Evolutionary conservation across 257 asterid genomes (phyloP).

Genomic region (Perilla frutescens): DNA sequence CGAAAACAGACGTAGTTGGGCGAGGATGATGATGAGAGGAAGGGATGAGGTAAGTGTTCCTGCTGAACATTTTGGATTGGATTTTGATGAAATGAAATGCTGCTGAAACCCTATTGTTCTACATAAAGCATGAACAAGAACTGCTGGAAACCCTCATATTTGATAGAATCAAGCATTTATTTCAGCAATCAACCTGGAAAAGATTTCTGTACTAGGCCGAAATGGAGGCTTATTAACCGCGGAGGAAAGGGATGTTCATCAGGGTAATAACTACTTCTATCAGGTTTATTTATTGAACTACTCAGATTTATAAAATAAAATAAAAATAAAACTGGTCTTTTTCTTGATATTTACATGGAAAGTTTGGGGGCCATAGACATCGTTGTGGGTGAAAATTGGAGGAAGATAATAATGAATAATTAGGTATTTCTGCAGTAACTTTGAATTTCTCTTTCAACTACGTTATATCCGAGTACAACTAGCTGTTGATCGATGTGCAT

Average conservation of each 20-base stretch:
- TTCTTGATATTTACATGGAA: slow-evolving; percentile 29
- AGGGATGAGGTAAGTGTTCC: slow-evolving; percentile 52
- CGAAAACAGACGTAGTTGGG: slow-evolving; percentile 17
- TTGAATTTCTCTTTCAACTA: neutral
- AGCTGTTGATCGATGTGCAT: slow-evolving; percentile 9
- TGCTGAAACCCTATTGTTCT: slow-evolving; percentile 31
- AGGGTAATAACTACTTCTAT: slow-evolving; percentile 37
- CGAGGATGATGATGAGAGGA: slow-evolving; percentile 38
- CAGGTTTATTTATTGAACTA: slow-evolving; percentile 27
- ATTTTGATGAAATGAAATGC: neutral
- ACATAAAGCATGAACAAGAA: neutral
- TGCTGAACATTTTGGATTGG: slow-evolving; percentile 44
- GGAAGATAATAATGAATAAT: slow-evolving; percentile 37
- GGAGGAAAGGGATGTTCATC: slow-evolving; percentile 38
- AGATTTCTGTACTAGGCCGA: neutral
- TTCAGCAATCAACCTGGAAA: slow-evolving; percentile 29
- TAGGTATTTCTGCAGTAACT: slow-evolving; percentile 5
- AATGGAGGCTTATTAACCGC: slow-evolving; percentile 31
- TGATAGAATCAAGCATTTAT: slow-evolving; percentile 30
- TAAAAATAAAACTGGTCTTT: slow-evolving; percentile 21
- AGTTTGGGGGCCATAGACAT: slow-evolving; percentile 19
- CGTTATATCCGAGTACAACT: neutral
- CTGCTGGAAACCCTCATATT: slow-evolving; percentile 19
- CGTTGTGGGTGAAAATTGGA: slow-evolving; percentile 27
- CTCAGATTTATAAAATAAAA: no score